Conservation (phyloP, 2,329 filamentous ascomycete species). For the Stagonosporopsis rhizophila region DNA sequence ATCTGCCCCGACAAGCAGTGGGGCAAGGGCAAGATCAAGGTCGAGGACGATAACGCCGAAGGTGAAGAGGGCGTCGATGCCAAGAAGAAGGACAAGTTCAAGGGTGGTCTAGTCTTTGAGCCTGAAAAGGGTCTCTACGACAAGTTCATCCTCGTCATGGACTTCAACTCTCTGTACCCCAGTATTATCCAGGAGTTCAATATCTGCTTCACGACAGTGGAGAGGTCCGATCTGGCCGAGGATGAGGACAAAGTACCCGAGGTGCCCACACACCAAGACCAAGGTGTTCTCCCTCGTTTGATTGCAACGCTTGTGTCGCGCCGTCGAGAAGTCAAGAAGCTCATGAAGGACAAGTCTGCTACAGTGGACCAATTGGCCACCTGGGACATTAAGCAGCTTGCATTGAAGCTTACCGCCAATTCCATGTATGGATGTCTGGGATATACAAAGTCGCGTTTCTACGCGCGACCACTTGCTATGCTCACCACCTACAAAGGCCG, state of each 20-base stretch:
- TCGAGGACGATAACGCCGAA: slow-evolving; percentile 75
- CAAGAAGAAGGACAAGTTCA: slow-evolving; percentile 99
- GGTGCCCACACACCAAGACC: slow-evolving; percentile 77
- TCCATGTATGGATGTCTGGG: slow-evolving; percentile 99
- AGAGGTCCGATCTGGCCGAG: slow-evolving; percentile 73
- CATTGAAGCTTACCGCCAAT: slow-evolving; percentile 95
- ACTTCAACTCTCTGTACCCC: slow-evolving; percentile 98
- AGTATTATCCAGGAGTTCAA: slow-evolving; percentile 99
- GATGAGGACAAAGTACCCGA: slow-evolving; percentile 90
- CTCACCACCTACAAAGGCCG: slow-evolving; percentile 97
- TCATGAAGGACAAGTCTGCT: slow-evolving; percentile 94
- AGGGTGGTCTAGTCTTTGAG: slow-evolving; percentile 97
- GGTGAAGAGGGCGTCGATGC: slow-evolving; percentile 71
- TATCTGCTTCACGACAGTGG: slow-evolving; percentile 98
- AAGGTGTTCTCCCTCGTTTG: slow-evolving; percentile 86
- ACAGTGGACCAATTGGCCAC: slow-evolving; percentile 86
- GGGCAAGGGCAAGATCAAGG: slow-evolving; percentile 75
- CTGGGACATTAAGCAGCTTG: slow-evolving; percentile 98
- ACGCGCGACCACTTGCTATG: slow-evolving; percentile 91
- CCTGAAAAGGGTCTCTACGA: slow-evolving; percentile 97
- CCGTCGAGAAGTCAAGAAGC: slow-evolving; percentile 87
- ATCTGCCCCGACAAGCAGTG: slow-evolving; percentile 95
- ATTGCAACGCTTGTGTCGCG: slow-evolving; percentile 91
- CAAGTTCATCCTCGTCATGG: slow-evolving; percentile 98
- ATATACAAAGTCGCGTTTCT: slow-evolving; percentile 96